A percentile compares a stretch with the other conserved stretches of the same genome.
Evolutionary conservation across 306 rosid species (phyloP).

Genomic region (Rosa multiflora): DNA sequence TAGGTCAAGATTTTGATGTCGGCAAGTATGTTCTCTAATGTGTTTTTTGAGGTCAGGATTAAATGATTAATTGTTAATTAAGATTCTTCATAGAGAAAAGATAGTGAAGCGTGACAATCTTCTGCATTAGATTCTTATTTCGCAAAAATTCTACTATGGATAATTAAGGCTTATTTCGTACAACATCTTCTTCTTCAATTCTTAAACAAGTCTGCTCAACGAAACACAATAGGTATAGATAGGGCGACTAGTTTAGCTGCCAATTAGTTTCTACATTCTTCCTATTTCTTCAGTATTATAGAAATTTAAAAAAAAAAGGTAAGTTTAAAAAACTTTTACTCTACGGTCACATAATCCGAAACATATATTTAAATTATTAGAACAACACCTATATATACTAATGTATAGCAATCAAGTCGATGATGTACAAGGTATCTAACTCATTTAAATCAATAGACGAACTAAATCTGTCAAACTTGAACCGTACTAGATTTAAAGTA

Average conservation of each 20-base stretch:
- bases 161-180: slow-evolving; percentile 1
- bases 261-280: not conserved
- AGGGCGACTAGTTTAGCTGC: not conserved
- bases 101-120: not conserved
- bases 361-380: too few species aligned
- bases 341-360: too few species aligned
- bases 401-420: too few species aligned
- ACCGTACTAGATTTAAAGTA: too few species aligned
- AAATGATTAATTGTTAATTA: not conserved
- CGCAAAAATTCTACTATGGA: too few species aligned
- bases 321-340: too few species aligned
- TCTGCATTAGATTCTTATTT: slow-evolving; percentile 3
- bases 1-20: slow-evolving; percentile 14
- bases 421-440: too few species aligned
- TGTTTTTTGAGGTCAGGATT: not conserved
- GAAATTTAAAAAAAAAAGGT: too few species aligned
- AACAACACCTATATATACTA: too few species aligned
- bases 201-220: not conserved
- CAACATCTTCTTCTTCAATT: not conserved
- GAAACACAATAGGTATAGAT: not conserved
- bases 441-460: too few species aligned
- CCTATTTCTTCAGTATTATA: too few species aligned
- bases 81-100: not conserved
- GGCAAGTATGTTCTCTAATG: not conserved
- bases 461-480: too few species aligned